Percentiles rank a stretch among this genome's conserved stretches.
Evolutionary conservation across 2,329 filamentous ascomycete species (phyloP).

Genomic region (Fusarium pseudonygamai): DNA sequence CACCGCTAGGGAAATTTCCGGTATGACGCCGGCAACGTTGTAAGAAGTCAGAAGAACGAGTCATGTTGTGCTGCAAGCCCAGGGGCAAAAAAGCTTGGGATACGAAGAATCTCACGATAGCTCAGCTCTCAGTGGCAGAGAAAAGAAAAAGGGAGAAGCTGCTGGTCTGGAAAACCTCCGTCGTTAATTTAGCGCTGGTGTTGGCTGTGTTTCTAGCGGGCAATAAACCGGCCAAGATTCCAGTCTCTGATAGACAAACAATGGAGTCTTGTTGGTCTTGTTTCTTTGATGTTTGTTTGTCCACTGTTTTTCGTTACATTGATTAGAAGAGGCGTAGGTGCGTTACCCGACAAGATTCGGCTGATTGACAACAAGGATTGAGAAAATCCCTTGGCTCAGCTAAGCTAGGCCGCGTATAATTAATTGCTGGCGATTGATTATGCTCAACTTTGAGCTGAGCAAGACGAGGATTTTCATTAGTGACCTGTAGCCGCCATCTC

Average conservation of each 20-base stretch:
- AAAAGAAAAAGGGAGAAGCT: neutral
- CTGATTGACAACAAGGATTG: constrained; percentile 30
- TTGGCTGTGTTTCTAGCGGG: constrained; percentile 1
- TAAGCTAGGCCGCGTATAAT: neutral
- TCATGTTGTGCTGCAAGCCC: constrained; percentile 15
- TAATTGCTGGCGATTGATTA: neutral
- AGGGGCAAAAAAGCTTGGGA: constrained; percentile 10
- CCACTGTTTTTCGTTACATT: neutral
- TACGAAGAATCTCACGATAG: neutral
- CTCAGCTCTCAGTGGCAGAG: neutral
- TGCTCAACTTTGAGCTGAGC: constrained; percentile 9
- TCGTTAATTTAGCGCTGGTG: constrained; percentile 4
- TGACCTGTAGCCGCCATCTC: neutral
- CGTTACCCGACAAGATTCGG: neutral
- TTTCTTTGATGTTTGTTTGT: neutral
- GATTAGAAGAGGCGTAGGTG: neutral
- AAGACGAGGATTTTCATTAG: constrained; percentile 7
- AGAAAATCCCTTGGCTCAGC: constrained; percentile 3
- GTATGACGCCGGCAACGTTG: neutral
- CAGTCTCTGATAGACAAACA: neutral
- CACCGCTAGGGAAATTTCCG: constrained; percentile 29
- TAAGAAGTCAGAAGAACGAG: constrained; percentile 12
- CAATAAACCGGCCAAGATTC: constrained; percentile 12
- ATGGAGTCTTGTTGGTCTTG: neutral
- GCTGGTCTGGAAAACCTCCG: neutral